phyloP scores from a whole-genome alignment of 2,329 filamentous ascomycete species.

The Trematosphaeria pertusa region DNA sequence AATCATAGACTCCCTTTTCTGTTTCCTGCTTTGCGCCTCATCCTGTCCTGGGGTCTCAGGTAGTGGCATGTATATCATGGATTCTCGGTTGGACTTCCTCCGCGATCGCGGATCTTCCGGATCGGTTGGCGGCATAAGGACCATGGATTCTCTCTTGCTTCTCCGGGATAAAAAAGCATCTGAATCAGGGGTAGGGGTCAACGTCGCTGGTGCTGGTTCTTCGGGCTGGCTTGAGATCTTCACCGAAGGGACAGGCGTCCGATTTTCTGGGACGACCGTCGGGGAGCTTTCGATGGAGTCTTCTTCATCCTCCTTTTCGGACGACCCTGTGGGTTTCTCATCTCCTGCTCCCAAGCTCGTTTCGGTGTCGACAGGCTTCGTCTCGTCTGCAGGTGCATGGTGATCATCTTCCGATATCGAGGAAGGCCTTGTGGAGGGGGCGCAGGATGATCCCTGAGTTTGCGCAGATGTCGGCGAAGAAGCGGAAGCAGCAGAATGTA shows the following conservation, averaged over 20 bases:
- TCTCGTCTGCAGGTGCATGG: conserved; percentile 22
- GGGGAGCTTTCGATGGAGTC: conserved; percentile 44
- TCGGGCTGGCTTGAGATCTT: conserved; percentile 23
- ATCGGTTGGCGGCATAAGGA: conserved; percentile 24
- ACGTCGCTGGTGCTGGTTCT: conserved; percentile 13
- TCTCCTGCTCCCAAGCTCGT: conserved; percentile 1
- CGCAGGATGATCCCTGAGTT: conserved; percentile 45
- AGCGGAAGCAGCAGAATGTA: conserved; percentile 43
- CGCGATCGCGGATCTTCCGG: conserved; percentile 23
- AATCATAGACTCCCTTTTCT: conserved; percentile 39
- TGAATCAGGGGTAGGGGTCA: conserved; percentile 7
- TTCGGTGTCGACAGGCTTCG: conserved; percentile 23
- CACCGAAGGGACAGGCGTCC: conserved; percentile 31
- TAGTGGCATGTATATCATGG: conserved; percentile 39
- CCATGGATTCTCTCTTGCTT: conserved; percentile 24
- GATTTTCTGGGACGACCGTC: conserved; percentile 42
- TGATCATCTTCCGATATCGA: conserved; percentile 49
- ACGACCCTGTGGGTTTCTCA: conserved; percentile 2
- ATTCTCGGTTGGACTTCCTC: conserved; percentile 39
- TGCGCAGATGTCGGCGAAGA: conserved; percentile 48
- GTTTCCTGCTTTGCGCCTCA: conserved; percentile 25
- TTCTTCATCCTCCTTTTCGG: conserved; percentile 31
- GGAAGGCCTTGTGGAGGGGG: conserved; percentile 48
- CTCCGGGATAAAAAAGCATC: conserved; percentile 10
- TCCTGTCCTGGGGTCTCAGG: conserved; percentile 20